Base-by-base conservation (phyloP, 805 yeast species). In the Alloascoidea africana region DNA sequence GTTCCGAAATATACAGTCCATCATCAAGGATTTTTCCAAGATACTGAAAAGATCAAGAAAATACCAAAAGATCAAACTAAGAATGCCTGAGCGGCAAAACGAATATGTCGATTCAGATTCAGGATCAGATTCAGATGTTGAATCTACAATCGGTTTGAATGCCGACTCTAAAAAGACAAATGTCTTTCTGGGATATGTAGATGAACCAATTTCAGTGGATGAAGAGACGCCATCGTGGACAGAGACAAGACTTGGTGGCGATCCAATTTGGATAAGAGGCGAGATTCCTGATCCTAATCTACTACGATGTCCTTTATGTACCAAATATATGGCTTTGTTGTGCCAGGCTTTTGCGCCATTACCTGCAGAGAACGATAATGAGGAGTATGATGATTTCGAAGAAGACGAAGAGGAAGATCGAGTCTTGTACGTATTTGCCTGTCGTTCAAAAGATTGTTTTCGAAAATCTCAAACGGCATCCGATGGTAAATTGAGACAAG, bases 401-500 rank as follows among this genome's bases (percentile, higher is more conserved):
- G 8, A 23, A 8, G 30, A 23, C n/a, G 30, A 23, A 23, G 8
- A 8, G 8, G n/a, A 8, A 23, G 95, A 84, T 48, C 70, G 98
- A 42, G 75, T 74, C 2, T 56, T 91, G 14, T 91, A 89, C 50
- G 66, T 91, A 0, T 82, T 89, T 52, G 73, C 76, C 2, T 91
- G 98, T 56, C 51, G 60, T 14, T 68, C 70, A 34, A 60, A 71
- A 16, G 46, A 56, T 0, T 91, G 98, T 54, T 67, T 79, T 34
- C 65, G 83, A 43, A 69, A 71, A 23, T 23, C 30, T n/a, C 8
- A 23, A 23, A n/a, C n/a, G n/a, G n/a, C n/a, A n/a, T n/a, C n/a
- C n/a, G n/a, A 23, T 23, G 30, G 30, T 23, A 23, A 23, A n/a
- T n/a, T n/a, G 46, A 63, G 68, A 3, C 94, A 94, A 3, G 63